Conservation (phyloP, 2,329 filamentous ascomycete species). For the Pseudocercospora fuligena region DNA sequence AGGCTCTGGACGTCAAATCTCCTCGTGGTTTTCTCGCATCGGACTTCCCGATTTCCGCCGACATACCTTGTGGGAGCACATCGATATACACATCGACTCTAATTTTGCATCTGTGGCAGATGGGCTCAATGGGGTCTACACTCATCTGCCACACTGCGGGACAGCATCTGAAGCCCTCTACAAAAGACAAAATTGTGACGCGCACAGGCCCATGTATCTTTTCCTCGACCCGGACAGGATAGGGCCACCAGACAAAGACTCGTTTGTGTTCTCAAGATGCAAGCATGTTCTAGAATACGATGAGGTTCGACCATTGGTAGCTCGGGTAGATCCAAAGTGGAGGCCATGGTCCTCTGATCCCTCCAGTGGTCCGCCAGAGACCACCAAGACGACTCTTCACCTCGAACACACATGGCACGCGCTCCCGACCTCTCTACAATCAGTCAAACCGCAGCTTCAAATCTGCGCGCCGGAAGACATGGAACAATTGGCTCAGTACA, state of each 20-base stretch:
- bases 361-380: too few species aligned
- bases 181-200: conserved; percentile 41
- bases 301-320: conserved; percentile 53
- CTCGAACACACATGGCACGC: too few species aligned
- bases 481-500: too few species aligned
- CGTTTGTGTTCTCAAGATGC: conserved; percentile 62
- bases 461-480: too few species aligned
- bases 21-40: conserved; percentile 45
- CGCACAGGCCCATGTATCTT: conserved; percentile 52
- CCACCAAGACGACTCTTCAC: too few species aligned
- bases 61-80: conserved; percentile 50
- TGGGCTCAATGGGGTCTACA: conserved; percentile 56
- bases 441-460: too few species aligned
- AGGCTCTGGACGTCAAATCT: conserved; percentile 28
- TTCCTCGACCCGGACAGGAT: conserved; percentile 62
- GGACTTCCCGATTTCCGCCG: conserved; percentile 45
- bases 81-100: conserved; percentile 51
- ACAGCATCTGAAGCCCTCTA: conserved; percentile 62
- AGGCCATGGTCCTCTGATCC: conserved; percentile 47
- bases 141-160: conserved; percentile 60
- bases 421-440: too few species aligned
- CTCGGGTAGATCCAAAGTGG: conserved; percentile 54
- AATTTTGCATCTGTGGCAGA: conserved; percentile 25
- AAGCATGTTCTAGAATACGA: conserved; percentile 52
- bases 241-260: conserved; percentile 54